These are phyloP conservation scores for Yarrowia sp. DNA, from an alignment of 805 yeast species.

Conservation along the genomic window DNA sequence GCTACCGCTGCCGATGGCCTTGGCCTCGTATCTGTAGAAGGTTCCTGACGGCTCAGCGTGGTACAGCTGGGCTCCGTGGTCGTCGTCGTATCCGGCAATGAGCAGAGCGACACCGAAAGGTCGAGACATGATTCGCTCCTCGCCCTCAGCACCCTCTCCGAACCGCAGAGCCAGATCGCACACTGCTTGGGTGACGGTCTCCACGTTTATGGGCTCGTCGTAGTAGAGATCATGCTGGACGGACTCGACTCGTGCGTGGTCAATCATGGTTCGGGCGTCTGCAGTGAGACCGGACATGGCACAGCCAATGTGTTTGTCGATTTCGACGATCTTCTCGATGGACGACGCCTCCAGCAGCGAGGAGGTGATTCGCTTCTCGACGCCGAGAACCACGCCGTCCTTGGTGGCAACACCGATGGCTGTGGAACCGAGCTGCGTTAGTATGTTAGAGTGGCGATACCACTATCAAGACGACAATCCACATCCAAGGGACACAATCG, in stretches of 20 bases:
- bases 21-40: conserved; percentile 94
- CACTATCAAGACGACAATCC: too few species aligned
- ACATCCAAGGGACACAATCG: too few species aligned
- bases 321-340: conserved; percentile 93
- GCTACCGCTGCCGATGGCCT: conserved; percentile 97
- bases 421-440: conserved; percentile 71
- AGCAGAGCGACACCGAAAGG: conserved; percentile 98
- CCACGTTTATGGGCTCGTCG: conserved; percentile 89
- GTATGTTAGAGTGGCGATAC: too few species aligned
- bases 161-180: conserved; percentile 95
- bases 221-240: conserved; percentile 86
- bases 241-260: conserved; percentile 85
- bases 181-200: conserved; percentile 90
- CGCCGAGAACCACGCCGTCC: conserved; percentile 94
- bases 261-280: conserved; percentile 97
- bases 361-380: conserved; percentile 95
- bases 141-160: conserved; percentile 97
- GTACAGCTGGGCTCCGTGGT: conserved; percentile 83
- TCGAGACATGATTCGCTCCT: conserved; percentile 92
- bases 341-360: conserved; percentile 86
- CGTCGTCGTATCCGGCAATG: conserved; percentile 92
- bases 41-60: conserved; percentile 99
- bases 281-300: conserved; percentile 99
- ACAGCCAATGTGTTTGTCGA: conserved; percentile 92
- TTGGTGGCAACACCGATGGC: conserved; percentile 96